Percentiles rank a stretch among this genome's conserved stretches.
Conservation (phyloP, 106 monocot species). For the Platanthera guangdongensis region DNA sequence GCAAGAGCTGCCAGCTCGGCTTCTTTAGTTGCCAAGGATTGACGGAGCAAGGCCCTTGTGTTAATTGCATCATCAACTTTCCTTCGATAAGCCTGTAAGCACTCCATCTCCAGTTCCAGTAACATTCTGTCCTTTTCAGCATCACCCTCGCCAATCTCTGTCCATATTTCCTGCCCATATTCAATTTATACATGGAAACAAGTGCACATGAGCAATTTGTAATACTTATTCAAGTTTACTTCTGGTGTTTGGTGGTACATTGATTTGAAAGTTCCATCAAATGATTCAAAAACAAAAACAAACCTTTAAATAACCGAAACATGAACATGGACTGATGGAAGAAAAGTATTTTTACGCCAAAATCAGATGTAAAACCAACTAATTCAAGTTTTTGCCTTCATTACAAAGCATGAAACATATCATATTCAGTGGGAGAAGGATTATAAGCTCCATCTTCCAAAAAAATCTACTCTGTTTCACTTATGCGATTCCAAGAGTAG, state of each 20-base stretch:
- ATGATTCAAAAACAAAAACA: neutral
- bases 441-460: neutral
- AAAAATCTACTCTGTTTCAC: neutral
- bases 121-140: slow-evolving; percentile 49
- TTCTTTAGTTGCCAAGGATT: slow-evolving; percentile 42
- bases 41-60: slow-evolving; percentile 40
- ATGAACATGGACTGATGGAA: neutral
- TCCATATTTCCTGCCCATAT: slow-evolving; percentile 32
- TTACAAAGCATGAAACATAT: neutral
- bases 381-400: neutral
- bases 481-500: neutral
- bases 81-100: slow-evolving; percentile 52
- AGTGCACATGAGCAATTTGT: neutral
- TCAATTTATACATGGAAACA: neutral
- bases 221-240: neutral
- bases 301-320: neutral
- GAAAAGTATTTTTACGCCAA: neutral
- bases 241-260: neutral
- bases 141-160: slow-evolving; percentile 44
- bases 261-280: neutral
- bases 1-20: slow-evolving; percentile 56
- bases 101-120: slow-evolving; percentile 56
- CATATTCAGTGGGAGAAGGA: neutral
- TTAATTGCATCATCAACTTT: slow-evolving; percentile 45
- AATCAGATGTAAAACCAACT: neutral